A percentile compares a stretch with the other conserved stretches of the same genome.
These are phyloP conservation scores for Fusarium tuaranense DNA, from an alignment of 2,329 filamentous ascomycete genomes.

Conservation along the genomic window DNA sequence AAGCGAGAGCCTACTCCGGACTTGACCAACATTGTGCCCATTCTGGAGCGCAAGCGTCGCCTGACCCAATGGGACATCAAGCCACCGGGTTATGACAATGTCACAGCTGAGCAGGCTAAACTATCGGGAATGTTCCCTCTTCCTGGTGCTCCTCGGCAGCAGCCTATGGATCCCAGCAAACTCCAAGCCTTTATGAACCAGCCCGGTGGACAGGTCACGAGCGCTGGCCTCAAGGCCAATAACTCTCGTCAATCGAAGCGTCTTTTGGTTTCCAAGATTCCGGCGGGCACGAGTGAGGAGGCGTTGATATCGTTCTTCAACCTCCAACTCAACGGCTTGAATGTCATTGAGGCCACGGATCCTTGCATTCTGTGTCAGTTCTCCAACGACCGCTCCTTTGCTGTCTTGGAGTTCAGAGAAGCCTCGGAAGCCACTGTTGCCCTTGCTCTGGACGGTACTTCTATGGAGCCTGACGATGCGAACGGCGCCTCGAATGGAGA, in stretches of 20 bases:
- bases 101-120: constrained; percentile 98
- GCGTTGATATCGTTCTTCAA: constrained; percentile 89
- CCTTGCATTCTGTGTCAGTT: constrained; percentile 88
- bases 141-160: constrained; percentile 92
- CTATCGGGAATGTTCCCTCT: constrained; percentile 99
- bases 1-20: constrained; percentile 97
- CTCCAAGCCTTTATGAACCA: constrained; percentile 97
- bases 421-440: constrained; percentile 91
- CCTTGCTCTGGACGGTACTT: constrained; percentile 88
- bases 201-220: constrained; percentile 77
- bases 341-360: constrained; percentile 85
- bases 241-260: constrained; percentile 96
- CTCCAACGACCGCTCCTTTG: constrained; percentile 82
- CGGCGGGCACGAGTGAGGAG: constrained; percentile 79
- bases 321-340: constrained; percentile 94
- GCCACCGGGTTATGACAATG: constrained; percentile 96
- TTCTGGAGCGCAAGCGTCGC: constrained; percentile 88
- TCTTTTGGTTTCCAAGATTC: constrained; percentile 87
- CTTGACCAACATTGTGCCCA: constrained; percentile 84
- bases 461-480: constrained; percentile 81
- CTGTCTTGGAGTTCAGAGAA: constrained; percentile 90
- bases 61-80: constrained; percentile 99
- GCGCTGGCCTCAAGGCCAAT: constrained; percentile 86
- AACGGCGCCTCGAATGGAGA: constrained; percentile 65
- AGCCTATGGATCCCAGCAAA: constrained; percentile 93